A percentile compares a stretch with the other conserved stretches of the same genome.
Conservation (phyloP, 2,329 filamentous ascomycete species). For the Colletotrichum horii region DNA sequence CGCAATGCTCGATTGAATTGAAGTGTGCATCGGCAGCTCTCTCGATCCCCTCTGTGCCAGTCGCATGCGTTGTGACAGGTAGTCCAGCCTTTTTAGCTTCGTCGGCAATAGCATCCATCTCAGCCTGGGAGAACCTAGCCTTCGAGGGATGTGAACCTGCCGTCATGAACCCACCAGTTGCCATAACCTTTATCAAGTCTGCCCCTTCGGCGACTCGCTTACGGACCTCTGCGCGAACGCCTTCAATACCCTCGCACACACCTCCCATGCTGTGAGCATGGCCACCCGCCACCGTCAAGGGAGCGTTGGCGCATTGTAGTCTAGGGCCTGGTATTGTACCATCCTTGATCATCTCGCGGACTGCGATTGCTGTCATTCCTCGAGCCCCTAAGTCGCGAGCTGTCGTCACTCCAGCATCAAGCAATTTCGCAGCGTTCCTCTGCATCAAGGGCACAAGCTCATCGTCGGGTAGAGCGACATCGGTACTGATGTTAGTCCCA, state of each 20-base stretch:
- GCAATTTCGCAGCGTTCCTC: not conserved
- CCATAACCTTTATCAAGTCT: not conserved
- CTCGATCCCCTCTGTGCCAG: not conserved
- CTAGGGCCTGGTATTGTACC: fast-evolving
- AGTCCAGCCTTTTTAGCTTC: not conserved
- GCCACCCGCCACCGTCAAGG: not conserved
- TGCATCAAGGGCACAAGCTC: not conserved
- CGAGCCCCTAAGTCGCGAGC: not conserved
- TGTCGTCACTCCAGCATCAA: not conserved
- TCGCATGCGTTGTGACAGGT: not conserved
- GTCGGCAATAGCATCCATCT: not conserved
- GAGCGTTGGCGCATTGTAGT: not conserved
- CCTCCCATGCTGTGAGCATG: not conserved
- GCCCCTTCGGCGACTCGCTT: not conserved
- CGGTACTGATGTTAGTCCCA: not conserved
- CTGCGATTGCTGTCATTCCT: not conserved
- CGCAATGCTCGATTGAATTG: not conserved
- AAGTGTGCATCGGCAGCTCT: not conserved
- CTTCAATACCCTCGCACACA: not conserved
- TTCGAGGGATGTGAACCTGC: not conserved
- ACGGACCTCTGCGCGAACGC: not conserved
- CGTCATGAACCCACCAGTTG: not conserved
- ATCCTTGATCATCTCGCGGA: not conserved
- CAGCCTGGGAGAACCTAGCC: not conserved
- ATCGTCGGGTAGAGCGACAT: fast-evolving